Percentiles rank a stretch among this genome's conserved stretches.
phyloP scores from a whole-genome alignment of 1,284 basidiomycete species.

The Ustilago vetiveriae region DNA sequence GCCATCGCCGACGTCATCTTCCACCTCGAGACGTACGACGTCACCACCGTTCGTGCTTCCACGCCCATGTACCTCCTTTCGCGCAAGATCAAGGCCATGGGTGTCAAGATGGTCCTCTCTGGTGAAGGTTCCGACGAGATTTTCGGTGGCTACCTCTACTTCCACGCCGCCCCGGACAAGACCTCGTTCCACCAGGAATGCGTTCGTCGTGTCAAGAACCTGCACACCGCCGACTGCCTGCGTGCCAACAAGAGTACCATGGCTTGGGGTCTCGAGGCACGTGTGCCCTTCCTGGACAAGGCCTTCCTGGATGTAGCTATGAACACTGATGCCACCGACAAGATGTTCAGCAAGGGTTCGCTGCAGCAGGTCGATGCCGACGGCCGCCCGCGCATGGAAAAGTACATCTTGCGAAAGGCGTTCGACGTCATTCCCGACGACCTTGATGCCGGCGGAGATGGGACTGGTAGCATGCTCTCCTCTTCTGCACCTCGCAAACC shows the following conservation, averaged over 20 bases:
- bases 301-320: conserved; percentile 92
- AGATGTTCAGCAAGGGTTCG: conserved; percentile 88
- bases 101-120: conserved; percentile 99
- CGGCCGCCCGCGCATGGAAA: conserved; percentile 67
- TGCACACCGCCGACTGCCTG: conserved; percentile 96
- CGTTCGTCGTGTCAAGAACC: conserved; percentile 93
- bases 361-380: conserved; percentile 76
- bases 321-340: conserved; percentile 87
- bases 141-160: conserved; percentile 98
- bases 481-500: conserved; percentile 68
- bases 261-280: conserved; percentile 99
- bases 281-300: conserved; percentile 99
- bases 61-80: conserved; percentile 97
- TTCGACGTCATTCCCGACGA: conserved; percentile 85
- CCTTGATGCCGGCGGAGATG: conserved; percentile 71
- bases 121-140: conserved; percentile 99
- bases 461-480: conserved; percentile 26
- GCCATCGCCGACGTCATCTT: conserved; percentile 98
- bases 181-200: conserved; percentile 94
- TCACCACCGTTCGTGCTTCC: conserved; percentile 96
- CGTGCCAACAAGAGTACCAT: conserved; percentile 99
- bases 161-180: conserved; percentile 94
- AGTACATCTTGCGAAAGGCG: conserved; percentile 95
- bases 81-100: conserved; percentile 99
- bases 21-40: conserved; percentile 98